phyloP scores from a whole-genome alignment of 441 rosid genomes.

The Arabidopsis lyrata region DNA sequence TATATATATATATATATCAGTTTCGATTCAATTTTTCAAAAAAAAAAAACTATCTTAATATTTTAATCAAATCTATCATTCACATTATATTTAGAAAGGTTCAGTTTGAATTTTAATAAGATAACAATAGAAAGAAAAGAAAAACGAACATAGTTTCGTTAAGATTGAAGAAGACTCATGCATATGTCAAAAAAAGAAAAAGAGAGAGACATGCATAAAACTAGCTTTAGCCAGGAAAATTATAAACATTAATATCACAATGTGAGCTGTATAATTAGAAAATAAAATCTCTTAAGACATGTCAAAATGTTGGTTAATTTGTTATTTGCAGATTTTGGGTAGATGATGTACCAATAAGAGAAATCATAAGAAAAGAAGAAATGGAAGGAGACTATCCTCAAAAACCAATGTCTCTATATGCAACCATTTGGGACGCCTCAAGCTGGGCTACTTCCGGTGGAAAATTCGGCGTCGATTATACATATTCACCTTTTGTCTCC shows the following conservation, averaged over 20 bases:
- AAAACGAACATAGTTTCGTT: neutral
- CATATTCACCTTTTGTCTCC: constrained; percentile 75
- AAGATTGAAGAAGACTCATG: neutral
- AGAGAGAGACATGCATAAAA: neutral
- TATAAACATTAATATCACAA: neutral
- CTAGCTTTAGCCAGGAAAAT: neutral
- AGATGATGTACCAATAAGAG: constrained; percentile 87
- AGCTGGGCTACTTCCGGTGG: constrained; percentile 96
- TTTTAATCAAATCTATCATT: neutral
- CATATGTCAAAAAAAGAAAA: too few relatives aligned
- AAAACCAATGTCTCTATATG: constrained; percentile 90
- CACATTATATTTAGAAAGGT: too few relatives aligned
- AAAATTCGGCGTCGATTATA: constrained; percentile 70
- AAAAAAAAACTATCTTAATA: too few relatives aligned
- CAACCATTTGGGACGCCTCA: constrained; percentile 97
- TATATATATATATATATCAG: too few relatives aligned
- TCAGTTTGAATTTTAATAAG: neutral
- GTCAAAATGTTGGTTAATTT: neutral
- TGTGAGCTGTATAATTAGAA: neutral
- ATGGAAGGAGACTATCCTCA: constrained; percentile 87
- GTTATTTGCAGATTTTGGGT: constrained; percentile 70
- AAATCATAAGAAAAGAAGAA: constrained; percentile 56
- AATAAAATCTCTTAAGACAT: neutral
- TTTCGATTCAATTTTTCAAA: too few relatives aligned
- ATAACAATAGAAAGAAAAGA: neutral